These are phyloP conservation scores for Paramecium caudatum DNA, from an alignment of 73 alveolate genomes.

Conservation along the genomic window DNA sequence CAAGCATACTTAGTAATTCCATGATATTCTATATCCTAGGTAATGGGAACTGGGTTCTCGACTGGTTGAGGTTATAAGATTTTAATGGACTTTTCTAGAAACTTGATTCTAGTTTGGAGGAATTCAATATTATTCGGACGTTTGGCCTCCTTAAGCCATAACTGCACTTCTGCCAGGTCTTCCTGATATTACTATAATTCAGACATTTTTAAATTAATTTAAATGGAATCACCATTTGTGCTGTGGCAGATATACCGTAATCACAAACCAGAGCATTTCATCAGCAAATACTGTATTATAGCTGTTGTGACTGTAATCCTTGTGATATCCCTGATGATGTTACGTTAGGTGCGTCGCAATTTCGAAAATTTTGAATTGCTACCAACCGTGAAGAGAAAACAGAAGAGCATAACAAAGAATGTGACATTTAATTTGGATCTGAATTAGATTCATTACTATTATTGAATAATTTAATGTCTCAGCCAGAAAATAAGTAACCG, in stretches of 20 bases:
- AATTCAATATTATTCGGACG: conserved; percentile 6
- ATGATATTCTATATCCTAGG: background rate
- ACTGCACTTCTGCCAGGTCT: conserved; percentile 38
- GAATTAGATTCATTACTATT: conserved; percentile 44
- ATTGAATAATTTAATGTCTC: conserved; percentile 52
- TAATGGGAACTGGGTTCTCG: background rate
- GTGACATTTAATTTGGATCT: conserved; percentile 1
- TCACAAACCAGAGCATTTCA: background rate
- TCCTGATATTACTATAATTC: conserved; percentile 32
- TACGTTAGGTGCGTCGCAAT: background rate
- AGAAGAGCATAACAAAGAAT: conserved; percentile 22
- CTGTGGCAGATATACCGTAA: background rate
- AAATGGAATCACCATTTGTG: conserved; percentile 56
- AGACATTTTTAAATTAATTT: conserved; percentile 35
- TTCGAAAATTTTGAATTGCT: background rate
- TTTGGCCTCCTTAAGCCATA: conserved; percentile 5
- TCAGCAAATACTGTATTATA: background rate
- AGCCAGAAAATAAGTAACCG: conserved; percentile 49
- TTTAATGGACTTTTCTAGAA: background rate
- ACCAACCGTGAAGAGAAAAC: background rate
- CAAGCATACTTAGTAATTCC: conserved; percentile 45
- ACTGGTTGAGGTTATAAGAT: conserved; percentile 1
- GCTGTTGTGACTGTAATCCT: background rate
- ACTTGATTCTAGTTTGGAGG: background rate
- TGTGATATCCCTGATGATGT: background rate